Base-by-base conservation (phyloP, 2,329 filamentous ascomycete species). In the Calonectria henricotiae region DNA sequence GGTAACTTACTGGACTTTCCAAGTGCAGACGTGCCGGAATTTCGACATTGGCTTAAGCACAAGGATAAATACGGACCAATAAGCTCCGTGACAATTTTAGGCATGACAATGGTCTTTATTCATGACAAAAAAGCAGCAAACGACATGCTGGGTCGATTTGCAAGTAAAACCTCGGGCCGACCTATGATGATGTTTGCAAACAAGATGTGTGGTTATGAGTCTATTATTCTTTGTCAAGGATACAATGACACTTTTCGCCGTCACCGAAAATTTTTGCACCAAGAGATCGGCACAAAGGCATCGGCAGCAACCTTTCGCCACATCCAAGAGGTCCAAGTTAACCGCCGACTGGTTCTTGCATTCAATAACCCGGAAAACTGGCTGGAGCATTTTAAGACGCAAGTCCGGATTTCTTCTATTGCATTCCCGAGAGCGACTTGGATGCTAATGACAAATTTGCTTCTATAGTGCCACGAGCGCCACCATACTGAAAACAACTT, bases 41-140 rank as follows among this genome's bases (percentile, higher is more conserved):
- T 32, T 25, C 47, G 32, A 3, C 47, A 51, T 15, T 51, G 47
- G 47, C 47, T 51, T 2, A 32, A 51, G 47, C 47, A 51, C 47
- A 51, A 51, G 47, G 47, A 51, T 32, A 5, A 51, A 32, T 51
- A 51, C 27, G 47, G 47, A 32, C 47, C 47, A 4, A 51, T 51
- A 32, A 51, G 47, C 47, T 32, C 47, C 27, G 47, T 51, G 6
- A 32, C 27, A 15, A 23, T 51, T 32, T 51, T 51, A 11, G 47
- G 47, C 15, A 51, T 32, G 27, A 51, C 47, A n/a, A 2, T 51
- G 47, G 8, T 51, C 6, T 3, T 51, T n/a, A 32, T 51, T 13
- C 47, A 51, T 7, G 47, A 51, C 27, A 51, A 32, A 17, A 5
- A 15, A 17, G 47, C 47, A 25, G 47, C 47, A 5, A 23, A 51